Evolutionary conservation across 352 stramenopile genomes (phyloP).

Genomic region (Globisporangium apiculatum): DNA sequence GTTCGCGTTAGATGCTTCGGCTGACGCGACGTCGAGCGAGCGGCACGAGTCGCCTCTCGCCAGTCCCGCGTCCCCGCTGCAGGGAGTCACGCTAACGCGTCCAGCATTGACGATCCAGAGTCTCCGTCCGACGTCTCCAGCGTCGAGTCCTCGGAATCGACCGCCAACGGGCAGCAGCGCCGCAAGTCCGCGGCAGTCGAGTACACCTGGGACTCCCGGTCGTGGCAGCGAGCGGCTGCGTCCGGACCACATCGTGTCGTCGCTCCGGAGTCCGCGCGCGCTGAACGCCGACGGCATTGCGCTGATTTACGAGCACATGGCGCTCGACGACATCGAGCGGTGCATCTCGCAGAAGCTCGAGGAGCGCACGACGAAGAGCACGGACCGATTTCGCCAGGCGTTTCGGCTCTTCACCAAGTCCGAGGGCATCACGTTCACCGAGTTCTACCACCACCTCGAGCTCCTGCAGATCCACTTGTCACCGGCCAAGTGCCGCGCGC

Average conservation of each 20-base stretch:
- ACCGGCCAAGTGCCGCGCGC: conserved; percentile 35
- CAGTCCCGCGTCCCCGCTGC: not conserved
- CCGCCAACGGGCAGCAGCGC: not conserved
- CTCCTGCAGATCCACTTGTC: conserved; percentile 59
- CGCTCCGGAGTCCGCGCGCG: conserved; percentile 6
- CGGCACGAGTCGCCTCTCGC: not conserved
- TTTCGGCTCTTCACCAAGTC: conserved; percentile 67
- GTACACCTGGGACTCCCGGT: not conserved
- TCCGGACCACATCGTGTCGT: conserved; percentile 2
- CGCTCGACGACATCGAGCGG: conserved; percentile 42
- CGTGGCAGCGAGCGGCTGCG: not conserved
- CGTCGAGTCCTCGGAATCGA: conserved; percentile 1
- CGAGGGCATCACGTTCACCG: conserved; percentile 48
- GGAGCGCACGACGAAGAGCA: conserved; percentile 36
- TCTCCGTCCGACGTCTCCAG: not conserved
- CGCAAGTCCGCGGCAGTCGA: not conserved
- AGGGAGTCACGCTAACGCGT: not conserved
- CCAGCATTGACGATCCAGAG: not conserved
- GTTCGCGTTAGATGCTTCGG: conserved; percentile 4
- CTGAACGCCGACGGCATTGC: conserved; percentile 17
- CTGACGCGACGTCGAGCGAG: too few relatives aligned
- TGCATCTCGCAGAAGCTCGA: conserved; percentile 58
- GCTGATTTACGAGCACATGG: conserved; percentile 41
- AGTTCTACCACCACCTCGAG: conserved; percentile 49
- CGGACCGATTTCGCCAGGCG: conserved; percentile 45